Evolutionary conservation across 148 eudicot species (phyloP).

Genomic region (Gaultheria prostrata): DNA sequence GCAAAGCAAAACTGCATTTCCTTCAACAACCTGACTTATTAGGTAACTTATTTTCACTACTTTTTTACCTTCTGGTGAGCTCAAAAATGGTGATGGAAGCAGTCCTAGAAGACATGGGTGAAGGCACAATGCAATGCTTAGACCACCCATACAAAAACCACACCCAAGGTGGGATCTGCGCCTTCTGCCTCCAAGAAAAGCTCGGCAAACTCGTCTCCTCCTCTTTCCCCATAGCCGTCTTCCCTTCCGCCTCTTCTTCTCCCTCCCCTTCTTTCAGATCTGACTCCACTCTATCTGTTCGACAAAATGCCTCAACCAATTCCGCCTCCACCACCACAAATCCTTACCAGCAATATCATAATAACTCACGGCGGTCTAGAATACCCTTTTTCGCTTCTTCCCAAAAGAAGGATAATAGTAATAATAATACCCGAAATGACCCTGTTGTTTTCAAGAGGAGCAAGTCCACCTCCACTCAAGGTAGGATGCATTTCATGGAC

Average conservation of each 20-base stretch:
- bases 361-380: conserved; percentile 28
- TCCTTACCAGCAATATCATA: background rate
- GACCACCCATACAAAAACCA: background rate
- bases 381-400: conserved; percentile 50
- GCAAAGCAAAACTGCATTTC: background rate
- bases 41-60: background rate
- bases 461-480: conserved; percentile 56
- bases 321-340: background rate
- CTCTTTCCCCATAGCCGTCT: conserved; percentile 50
- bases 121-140: background rate
- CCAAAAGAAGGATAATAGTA: conserved; percentile 33
- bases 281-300: conserved; percentile 13
- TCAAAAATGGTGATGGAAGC: conserved; percentile 1
- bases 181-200: conserved; percentile 91
- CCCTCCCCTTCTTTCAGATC: conserved; percentile 68
- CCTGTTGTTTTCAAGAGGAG: conserved; percentile 49
- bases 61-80: too few relatives aligned
- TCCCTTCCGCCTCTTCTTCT: conserved; percentile 46
- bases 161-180: conserved; percentile 13
- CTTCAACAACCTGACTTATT: background rate
- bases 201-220: conserved; percentile 78
- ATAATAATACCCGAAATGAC: conserved; percentile 16
- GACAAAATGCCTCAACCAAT: background rate
- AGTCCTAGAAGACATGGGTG: background rate
- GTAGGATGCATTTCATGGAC: conserved; percentile 18